Evolutionary conservation across 495 filamentous ascomycete species (phyloP).

Genomic region (Extremus antarcticus): DNA sequence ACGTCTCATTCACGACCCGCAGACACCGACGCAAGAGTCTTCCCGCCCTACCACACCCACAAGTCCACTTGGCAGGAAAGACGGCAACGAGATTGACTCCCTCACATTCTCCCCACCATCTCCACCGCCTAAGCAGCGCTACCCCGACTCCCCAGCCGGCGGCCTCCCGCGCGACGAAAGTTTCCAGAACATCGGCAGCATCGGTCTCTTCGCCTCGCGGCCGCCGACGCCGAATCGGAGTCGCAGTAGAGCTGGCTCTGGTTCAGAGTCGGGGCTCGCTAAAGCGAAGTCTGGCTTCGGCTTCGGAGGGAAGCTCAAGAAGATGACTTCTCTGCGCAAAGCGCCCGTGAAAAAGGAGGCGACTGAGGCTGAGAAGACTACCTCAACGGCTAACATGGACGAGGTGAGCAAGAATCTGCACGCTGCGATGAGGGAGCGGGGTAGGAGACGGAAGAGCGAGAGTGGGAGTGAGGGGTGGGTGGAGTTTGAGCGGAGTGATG

Average conservation of each 20-base stretch:
- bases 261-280: constrained; percentile 27
- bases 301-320: constrained; percentile 49
- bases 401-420: constrained; percentile 77
- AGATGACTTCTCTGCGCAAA: constrained; percentile 57
- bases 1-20: constrained; percentile 49
- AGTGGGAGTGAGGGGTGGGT: constrained; percentile 38
- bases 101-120: constrained; percentile 3
- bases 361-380: not conserved
- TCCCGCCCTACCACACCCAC: constrained; percentile 10
- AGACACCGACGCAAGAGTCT: not conserved
- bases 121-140: not conserved
- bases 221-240: constrained; percentile 62
- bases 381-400: constrained; percentile 56
- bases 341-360: not conserved
- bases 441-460: constrained; percentile 58
- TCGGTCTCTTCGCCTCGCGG: constrained; percentile 79
- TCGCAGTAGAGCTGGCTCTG: constrained; percentile 55
- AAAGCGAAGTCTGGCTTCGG: constrained; percentile 30
- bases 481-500: not conserved
- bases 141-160: constrained; percentile 17
- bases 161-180: constrained; percentile 79
- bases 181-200: constrained; percentile 74
- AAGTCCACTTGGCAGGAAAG: not conserved
- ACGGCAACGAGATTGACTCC: constrained; percentile 6
- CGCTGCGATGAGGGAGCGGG: constrained; percentile 79